Base-by-base conservation (phyloP, 139 green algal species). In the Chlorella sp. region DNA sequence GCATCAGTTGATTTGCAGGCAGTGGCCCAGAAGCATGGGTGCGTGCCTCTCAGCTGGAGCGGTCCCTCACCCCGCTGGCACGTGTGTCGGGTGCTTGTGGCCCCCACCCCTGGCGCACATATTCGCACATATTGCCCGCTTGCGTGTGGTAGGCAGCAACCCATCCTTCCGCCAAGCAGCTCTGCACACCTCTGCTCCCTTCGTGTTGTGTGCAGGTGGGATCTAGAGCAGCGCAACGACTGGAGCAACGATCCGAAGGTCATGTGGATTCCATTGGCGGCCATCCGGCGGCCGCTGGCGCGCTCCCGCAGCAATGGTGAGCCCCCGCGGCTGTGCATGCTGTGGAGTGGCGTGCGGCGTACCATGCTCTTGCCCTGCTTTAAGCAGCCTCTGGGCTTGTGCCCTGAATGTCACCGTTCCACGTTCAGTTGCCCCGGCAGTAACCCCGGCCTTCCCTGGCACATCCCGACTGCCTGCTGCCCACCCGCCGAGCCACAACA, bases 281-380 rank as follows among this genome's bases (percentile, higher is more conserved):
- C 83, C 37, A 96, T 96, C 36, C 86, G 94, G 5, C 71, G 94
- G 19, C 95, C 95, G 22, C 93, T 96, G 39, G 92, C 93, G 12
- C 87, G 88, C 11, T 92, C 92, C 0, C 92, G 95, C 11, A 92
- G 77, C 81, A 96, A 96, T 78, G 92, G 94, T 95, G 77, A 84
- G 94, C 2, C 16, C 24, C 69, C 30, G 69, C 69, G 37, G 69
- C 26, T 37, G 69, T 77, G 69, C 26, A 3, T 1, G 12, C 69
- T 77, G 69, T 77, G 69, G 22, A 77, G 69, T 28, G 64, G 22
- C 16, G 64, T 26, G 64, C 64, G 48, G 48, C 48, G 48, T 9
- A 57, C 7, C 48, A n/a, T n/a, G n/a, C n/a, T n/a, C n/a, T n/a
- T n/a, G n/a, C n/a, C n/a, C n/a, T n/a, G n/a, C n/a, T n/a, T n/a